phyloP scores from a whole-genome alignment of 805 yeast species.

The Starmerella davenportii region DNA sequence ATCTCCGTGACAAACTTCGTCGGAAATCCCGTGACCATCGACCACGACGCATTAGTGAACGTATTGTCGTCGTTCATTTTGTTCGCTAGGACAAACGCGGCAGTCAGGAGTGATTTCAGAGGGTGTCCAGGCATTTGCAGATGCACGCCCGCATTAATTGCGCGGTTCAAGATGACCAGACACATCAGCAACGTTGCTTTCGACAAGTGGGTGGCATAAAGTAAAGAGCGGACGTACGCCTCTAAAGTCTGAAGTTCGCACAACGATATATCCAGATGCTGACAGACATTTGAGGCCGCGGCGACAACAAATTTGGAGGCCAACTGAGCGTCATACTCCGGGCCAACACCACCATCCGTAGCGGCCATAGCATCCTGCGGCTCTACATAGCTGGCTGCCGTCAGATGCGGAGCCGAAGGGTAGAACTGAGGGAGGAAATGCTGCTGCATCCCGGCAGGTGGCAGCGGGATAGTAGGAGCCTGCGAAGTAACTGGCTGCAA shows the following conservation, averaged over 20 bases:
- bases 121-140: not conserved
- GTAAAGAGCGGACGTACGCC: conserved; percentile 42
- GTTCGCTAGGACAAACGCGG: conserved; percentile 68
- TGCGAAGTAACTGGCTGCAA: too few relatives aligned
- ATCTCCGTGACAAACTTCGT: conserved; percentile 40
- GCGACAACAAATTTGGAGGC: conserved; percentile 72
- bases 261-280: not conserved
- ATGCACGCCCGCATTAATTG: not conserved
- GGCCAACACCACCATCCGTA: conserved; percentile 5
- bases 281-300: conserved; percentile 14
- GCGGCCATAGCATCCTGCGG: conserved; percentile 6
- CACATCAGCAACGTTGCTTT: conserved; percentile 64
- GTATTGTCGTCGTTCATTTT: conserved; percentile 94
- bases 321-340: conserved; percentile 57
- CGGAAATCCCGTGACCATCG: conserved; percentile 76
- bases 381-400: not conserved
- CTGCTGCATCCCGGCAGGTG: too few relatives aligned
- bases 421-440: conserved; percentile 11
- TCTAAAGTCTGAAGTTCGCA: conserved; percentile 2
- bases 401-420: conserved; percentile 1
- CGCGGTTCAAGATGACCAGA: conserved; percentile 54
- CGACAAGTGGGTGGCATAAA: conserved; percentile 78
- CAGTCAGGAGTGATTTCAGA: conserved; percentile 29
- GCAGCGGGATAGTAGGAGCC: not conserved
- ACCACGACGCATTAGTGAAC: conserved; percentile 88